These are phyloP conservation scores for Trametes sanguinea DNA, from an alignment of 768 basidiomycete species.

Conservation along the genomic window DNA sequence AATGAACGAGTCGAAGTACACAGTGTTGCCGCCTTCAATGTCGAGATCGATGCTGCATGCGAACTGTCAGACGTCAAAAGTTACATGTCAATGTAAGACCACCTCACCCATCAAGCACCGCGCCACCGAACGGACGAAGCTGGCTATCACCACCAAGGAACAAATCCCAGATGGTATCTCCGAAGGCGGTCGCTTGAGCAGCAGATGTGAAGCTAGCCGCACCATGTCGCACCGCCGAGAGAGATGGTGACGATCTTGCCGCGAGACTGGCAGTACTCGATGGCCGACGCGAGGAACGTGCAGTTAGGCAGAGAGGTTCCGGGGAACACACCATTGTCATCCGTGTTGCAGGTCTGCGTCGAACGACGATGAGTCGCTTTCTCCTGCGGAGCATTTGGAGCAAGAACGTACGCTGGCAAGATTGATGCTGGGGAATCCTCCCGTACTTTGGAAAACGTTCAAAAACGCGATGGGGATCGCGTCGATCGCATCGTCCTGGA, in stretches of 20 bases:
- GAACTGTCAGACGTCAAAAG: not conserved
- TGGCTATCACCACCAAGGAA: constrained; percentile 64
- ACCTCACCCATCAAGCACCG: constrained; percentile 68
- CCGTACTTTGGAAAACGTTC: constrained; percentile 56
- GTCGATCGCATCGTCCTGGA: constrained; percentile 55
- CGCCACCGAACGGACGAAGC: constrained; percentile 70
- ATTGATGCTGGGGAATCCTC: constrained; percentile 58
- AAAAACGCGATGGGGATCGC: constrained; percentile 64
- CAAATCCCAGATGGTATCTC: constrained; percentile 68
- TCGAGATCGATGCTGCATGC: constrained; percentile 59
- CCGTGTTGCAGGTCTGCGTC: constrained; percentile 58
- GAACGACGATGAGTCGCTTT: constrained; percentile 12
- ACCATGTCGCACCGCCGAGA: constrained; percentile 52
- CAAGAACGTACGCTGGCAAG: constrained; percentile 51
- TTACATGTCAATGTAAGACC: not conserved
- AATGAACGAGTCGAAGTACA: constrained; percentile 39
- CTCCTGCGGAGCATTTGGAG: not conserved
- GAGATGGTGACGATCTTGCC: constrained; percentile 43
- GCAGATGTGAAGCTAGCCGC: constrained; percentile 62
- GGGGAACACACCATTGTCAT: constrained; percentile 55
- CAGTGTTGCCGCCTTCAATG: constrained; percentile 60
- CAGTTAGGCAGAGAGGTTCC: constrained; percentile 67
- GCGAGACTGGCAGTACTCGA: constrained; percentile 57
- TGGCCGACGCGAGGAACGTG: constrained; percentile 56
- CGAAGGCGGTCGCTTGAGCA: constrained; percentile 57